Base-by-base conservation (phyloP, 768 basidiomycete species). In the Dioszegia aurantiaca region DNA sequence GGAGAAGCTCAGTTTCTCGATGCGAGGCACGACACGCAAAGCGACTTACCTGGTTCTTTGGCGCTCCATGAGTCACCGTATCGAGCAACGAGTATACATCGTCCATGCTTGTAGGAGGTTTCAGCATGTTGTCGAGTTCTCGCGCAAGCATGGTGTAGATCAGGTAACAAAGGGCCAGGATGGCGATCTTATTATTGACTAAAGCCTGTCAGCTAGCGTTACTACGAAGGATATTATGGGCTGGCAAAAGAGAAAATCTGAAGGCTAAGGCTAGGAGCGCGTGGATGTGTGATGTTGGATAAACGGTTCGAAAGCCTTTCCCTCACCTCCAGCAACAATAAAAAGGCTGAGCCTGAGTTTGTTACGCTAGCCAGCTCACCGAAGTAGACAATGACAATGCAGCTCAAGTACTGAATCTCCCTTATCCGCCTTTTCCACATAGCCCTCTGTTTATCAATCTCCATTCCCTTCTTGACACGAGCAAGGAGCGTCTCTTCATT, bases 381-480 rank as follows among this genome's bases (percentile, higher is more conserved):
- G 26, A 68, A 68, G 21, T 62, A 53, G 3, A 66, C 21, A 40
- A 70, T 61, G 6, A 70, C 48, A 24, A 70, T 55, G 11, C 62
- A 47, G 28, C 64, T 68, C 26, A 73, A 36, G 24, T 55, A 30
- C 53, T 73, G 65, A 14, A 73, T 58, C 12, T 56, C 47, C 23
- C 59, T 52, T 21, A 69, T 65, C 16, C 71, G 55, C 53, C 70
- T 70, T 41, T 66, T 66, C 71, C 71, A 73, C 59, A 67, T 63
- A 55, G 30, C 40, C 19, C 43, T 19, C 42, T 55, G 40, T 55
- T 55, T 60, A 28, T 70, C 68, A 10, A 67, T 45, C 57, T 64
- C 60, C 57, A 70, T 64, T 19, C 54, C 59, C 44, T 64, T 59
- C 58, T 68, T 58, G 12, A 61, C 63, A 14, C 61, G 45, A n/a